These are phyloP conservation scores for Pichia nakasei DNA, from an alignment of 805 yeast species.

Conservation along the genomic window DNA sequence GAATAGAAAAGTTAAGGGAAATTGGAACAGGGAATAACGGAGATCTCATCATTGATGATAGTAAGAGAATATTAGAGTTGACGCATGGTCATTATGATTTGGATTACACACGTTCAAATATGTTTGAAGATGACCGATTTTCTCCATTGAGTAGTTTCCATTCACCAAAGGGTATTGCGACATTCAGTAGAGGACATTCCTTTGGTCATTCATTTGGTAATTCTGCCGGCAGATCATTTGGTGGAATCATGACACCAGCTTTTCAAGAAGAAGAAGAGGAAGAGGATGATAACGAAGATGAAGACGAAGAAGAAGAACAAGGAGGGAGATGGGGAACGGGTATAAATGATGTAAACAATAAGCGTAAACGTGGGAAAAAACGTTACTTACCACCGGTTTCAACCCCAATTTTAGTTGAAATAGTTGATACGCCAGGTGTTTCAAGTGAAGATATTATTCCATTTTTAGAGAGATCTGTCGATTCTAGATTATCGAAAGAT, in stretches of 20 bases:
- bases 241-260: not conserved
- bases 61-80: conserved; percentile 1
- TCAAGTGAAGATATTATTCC: conserved; percentile 62
- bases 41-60: not conserved
- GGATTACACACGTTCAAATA: conserved; percentile 17
- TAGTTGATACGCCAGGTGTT: conserved; percentile 70
- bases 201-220: conserved; percentile 4
- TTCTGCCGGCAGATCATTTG: conserved; percentile 2
- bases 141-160: conserved; percentile 8
- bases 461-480: conserved; percentile 63
- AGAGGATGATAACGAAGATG: not conserved
- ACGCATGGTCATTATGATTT: conserved; percentile 23
- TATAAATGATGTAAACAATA: no score
- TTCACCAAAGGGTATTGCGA: conserved; percentile 10
- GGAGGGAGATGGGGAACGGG: no score
- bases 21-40: not conserved
- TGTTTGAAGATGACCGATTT: conserved; percentile 13
- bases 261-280: not conserved
- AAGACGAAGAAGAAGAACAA: no score
- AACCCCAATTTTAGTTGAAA: conserved; percentile 56
- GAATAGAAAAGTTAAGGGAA: not conserved
- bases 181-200: conserved; percentile 7
- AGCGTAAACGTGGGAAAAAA: no score
- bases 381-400: conserved; percentile 39
- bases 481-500: conserved; percentile 50